Evolutionary conservation across 2,329 filamentous ascomycete species (phyloP).

Genomic region (Ophiostoma australiae): DNA sequence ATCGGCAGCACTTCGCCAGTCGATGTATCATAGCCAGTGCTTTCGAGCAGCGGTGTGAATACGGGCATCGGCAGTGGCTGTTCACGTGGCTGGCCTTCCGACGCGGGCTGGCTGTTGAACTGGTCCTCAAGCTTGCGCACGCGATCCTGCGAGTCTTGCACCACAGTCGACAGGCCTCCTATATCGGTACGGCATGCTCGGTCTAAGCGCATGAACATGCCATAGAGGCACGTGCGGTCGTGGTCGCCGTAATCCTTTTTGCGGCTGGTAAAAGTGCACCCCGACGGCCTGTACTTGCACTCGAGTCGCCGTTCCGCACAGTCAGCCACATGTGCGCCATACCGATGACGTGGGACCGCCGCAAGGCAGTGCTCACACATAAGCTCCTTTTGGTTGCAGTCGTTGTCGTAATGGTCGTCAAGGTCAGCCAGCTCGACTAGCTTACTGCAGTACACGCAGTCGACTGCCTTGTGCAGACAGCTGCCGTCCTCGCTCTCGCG

Average conservation of each 20-base stretch:
- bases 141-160: conserved; percentile 25
- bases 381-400: conserved; percentile 45
- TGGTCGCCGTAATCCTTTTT: conserved; percentile 44
- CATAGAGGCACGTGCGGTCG: conserved; percentile 47
- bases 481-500: conserved; percentile 41
- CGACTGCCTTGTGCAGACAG: conserved; percentile 51
- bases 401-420: conserved; percentile 40
- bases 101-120: conserved; percentile 1
- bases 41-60: conserved; percentile 1
- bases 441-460: conserved; percentile 52
- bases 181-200: conserved; percentile 25
- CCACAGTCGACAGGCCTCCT: conserved; percentile 23
- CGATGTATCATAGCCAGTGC: background rate
- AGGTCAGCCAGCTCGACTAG: conserved; percentile 46
- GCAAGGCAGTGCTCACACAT: conserved; percentile 48
- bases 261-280: conserved; percentile 42
- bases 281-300: conserved; percentile 48
- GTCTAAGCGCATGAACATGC: conserved; percentile 33
- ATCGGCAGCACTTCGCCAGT: background rate
- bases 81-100: background rate
- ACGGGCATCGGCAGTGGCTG: conserved; percentile 4
- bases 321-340: conserved; percentile 46
- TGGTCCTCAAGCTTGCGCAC: conserved; percentile 26
- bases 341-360: conserved; percentile 41
- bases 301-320: conserved; percentile 40